Base-by-base conservation (phyloP, 2,329 filamentous ascomycete genomes). In the Pseudogymnoascus sp. region DNA sequence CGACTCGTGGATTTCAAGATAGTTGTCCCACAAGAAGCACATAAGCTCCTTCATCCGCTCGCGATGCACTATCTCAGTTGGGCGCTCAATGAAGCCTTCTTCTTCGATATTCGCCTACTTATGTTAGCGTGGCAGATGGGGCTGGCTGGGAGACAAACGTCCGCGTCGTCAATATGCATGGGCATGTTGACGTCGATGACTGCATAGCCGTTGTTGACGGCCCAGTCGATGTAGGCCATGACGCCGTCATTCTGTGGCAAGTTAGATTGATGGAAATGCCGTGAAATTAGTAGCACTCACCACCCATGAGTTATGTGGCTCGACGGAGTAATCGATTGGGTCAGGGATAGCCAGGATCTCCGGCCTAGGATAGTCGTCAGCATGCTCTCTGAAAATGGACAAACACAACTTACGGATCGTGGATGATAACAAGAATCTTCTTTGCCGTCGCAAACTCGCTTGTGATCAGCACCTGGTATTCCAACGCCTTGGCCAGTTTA, bases 11-110 rank as follows among this genome's bases (percentile, higher is more conserved):
- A 90, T 80, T 78, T 96, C 90, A 19, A 99, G 85, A 71, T 97
- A 97, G 72, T 99, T 99, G 69, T 97, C 92, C 94, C 94, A 99
- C 12, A 99, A 79, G 71, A 96, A 97, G 64, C 83, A 86, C 4
- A 93, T 85, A 9, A 97, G 78, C 64, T 93, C 87, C 65, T 89
- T 85, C 0, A 42, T 62, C 4, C 36, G 23, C 39, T 58, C 30
- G 45, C 58, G 7, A 60, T 60, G 25, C 66, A 62, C 11, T 42
- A 62, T 62, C 8, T 41, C 61, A 12, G 16, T 14, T 22, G 30
- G 25, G 16, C 23, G 76, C 73, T 1, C 74, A 70, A 0, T 79
- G 76, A 2, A 76, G 2, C 42, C 60, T 35, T 33, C 60, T 60
- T 49, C 60, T n/a, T 62, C 45, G 4, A 58, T 19, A 5, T 58